Percentiles rank a stretch among this genome's conserved stretches.
Conservation (phyloP, 306 rosid genomes). For the Trichosanthes cucumerina region DNA sequence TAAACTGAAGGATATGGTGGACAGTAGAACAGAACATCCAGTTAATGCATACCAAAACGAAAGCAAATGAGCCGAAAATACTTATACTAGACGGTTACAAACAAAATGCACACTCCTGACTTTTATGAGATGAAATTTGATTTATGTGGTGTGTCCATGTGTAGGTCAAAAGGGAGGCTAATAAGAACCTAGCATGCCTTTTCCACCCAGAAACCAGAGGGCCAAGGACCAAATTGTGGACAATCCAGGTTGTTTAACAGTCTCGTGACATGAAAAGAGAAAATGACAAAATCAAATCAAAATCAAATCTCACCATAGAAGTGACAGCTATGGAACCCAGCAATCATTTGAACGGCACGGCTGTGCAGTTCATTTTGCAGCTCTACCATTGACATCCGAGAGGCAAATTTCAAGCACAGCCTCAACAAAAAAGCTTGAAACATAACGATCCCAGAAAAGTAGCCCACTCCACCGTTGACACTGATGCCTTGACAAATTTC, state of each 20-base stretch:
- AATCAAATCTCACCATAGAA: conserved; percentile 48
- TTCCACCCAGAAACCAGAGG: not conserved
- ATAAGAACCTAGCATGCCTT: not conserved
- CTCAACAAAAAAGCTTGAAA: conserved; percentile 49
- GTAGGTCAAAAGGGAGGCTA: not conserved
- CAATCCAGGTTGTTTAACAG: not conserved
- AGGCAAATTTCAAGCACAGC: conserved; percentile 34
- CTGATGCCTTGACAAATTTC: conserved; percentile 24
- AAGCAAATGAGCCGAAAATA: not conserved
- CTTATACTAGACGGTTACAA: not conserved
- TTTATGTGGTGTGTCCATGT: not conserved
- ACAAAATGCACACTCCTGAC: not conserved
- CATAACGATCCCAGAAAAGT: conserved; percentile 59
- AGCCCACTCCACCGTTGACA: conserved; percentile 27
- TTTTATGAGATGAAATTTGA: not conserved
- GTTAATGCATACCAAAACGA: not conserved
- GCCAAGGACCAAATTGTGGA: not conserved
- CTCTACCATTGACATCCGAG: conserved; percentile 28
- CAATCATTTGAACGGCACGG: conserved; percentile 37
- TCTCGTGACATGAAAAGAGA: not conserved
- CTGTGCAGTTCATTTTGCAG: conserved; percentile 35
- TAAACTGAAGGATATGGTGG: not conserved
- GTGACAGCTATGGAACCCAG: conserved; percentile 40
- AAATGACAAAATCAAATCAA: not conserved
- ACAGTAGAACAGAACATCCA: not conserved